Percentiles rank a stretch among this genome's conserved stretches.
phyloP scores from a whole-genome alignment of 306 rosid genomes.

The Calophaca sinica region DNA sequence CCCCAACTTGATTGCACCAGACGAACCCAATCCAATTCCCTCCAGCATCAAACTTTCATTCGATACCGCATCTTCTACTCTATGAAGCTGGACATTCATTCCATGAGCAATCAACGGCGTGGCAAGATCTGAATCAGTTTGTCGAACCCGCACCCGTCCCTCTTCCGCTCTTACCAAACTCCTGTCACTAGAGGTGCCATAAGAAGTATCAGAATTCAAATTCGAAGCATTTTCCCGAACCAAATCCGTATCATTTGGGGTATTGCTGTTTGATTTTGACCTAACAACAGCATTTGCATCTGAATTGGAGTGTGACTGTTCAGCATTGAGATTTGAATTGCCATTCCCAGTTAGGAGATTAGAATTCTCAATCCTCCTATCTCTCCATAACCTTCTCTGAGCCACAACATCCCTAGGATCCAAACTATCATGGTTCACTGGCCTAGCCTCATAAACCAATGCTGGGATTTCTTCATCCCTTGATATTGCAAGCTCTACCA shows the following conservation, averaged over 20 bases:
- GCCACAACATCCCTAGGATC: constrained; percentile 45
- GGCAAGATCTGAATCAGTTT: constrained; percentile 55
- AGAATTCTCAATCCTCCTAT: constrained; percentile 57
- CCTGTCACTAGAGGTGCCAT: constrained; percentile 31
- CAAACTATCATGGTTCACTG: constrained; percentile 58
- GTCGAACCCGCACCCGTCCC: constrained; percentile 54
- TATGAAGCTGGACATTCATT: constrained; percentile 43
- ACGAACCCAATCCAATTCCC: constrained; percentile 90
- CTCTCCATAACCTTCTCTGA: constrained; percentile 86
- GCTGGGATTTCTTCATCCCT: constrained; percentile 97
- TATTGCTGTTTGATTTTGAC: constrained; percentile 40
- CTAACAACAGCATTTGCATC: constrained; percentile 24
- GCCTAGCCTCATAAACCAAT: constrained; percentile 94
- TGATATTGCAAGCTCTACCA: constrained; percentile 90
- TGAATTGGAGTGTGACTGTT: constrained; percentile 34
- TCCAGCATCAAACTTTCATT: constrained; percentile 70
- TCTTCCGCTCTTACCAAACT: constrained; percentile 66
- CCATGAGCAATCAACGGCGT: constrained; percentile 66
- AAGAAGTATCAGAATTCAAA: constrained; percentile 41
- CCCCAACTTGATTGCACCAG: constrained; percentile 96
- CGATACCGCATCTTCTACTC: constrained; percentile 45
- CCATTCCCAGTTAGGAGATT: constrained; percentile 31
- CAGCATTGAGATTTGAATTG: constrained; percentile 40
- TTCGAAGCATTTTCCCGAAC: constrained; percentile 41
- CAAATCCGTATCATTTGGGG: constrained; percentile 35